phyloP scores from a whole-genome alignment of 352 stramenopile species.

The Pythium aristosporum region DNA sequence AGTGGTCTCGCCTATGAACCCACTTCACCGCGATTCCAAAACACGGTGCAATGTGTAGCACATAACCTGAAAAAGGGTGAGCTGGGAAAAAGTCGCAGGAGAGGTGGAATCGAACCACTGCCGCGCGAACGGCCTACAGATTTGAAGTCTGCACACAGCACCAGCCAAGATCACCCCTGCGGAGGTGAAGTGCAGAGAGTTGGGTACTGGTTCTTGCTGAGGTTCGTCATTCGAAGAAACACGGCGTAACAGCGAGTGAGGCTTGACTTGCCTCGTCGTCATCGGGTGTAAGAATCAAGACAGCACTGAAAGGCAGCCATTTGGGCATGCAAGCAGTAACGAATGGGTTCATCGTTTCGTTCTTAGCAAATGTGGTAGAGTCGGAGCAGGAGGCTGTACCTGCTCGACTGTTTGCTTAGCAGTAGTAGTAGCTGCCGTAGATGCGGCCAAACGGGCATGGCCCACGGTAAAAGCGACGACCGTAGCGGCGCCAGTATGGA shows the following conservation, averaged over 20 bases:
- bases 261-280: neutral
- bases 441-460: slow-evolving; percentile 34
- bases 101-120: slow-evolving; percentile 93
- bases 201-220: neutral
- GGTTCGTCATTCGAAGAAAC: neutral
- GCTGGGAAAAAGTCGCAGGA: slow-evolving; percentile 63
- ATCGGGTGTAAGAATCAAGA: too few species aligned
- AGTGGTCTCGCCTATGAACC: slow-evolving; percentile 14
- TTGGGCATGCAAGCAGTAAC: neutral
- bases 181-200: neutral
- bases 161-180: slow-evolving; percentile 89
- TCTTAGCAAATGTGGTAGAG: neutral
- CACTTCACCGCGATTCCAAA: neutral
- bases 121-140: slow-evolving; percentile 88
- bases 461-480: slow-evolving; percentile 29
- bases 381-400: neutral
- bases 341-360: neutral
- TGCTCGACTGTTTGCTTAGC: slow-evolving; percentile 17
- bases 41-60: neutral
- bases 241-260: neutral
- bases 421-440: slow-evolving; percentile 45
- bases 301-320: too few species aligned
- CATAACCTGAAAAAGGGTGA: slow-evolving; percentile 21
- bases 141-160: slow-evolving; percentile 93
- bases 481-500: slow-evolving; percentile 42